phyloP scores from a whole-genome alignment of 177 flowering plant genomes.

The Vitis hybrid region DNA sequence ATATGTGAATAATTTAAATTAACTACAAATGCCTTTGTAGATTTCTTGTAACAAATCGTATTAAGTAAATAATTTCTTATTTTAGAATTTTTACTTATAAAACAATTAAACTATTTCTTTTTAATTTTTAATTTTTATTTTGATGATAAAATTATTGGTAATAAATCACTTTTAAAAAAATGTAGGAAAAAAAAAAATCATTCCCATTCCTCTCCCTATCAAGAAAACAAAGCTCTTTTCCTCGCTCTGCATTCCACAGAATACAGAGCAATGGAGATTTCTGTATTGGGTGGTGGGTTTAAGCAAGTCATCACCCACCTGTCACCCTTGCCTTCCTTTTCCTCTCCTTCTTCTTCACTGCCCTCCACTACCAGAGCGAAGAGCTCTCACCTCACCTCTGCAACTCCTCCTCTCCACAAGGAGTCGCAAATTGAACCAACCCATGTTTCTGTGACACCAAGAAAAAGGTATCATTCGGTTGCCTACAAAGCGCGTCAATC shows the following conservation, averaged over 20 bases:
- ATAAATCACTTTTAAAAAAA: too few relatives aligned
- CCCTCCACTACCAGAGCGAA: neutral
- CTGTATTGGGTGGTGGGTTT: neutral
- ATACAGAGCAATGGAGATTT: neutral
- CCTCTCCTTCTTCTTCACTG: neutral
- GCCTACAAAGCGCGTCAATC: conserved; percentile 36
- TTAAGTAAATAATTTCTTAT: too few relatives aligned
- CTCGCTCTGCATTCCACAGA: neutral
- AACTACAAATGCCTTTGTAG: too few relatives aligned
- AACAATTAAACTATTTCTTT: too few relatives aligned
- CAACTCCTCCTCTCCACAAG: neutral
- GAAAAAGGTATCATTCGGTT: conserved; percentile 13
- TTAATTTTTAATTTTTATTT: too few relatives aligned
- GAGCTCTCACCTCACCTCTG: neutral
- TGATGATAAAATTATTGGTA: too few relatives aligned
- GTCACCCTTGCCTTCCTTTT: neutral
- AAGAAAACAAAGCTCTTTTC: neutral
- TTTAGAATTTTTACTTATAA: too few relatives aligned
- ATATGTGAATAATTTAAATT: too few relatives aligned
- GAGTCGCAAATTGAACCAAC: neutral
- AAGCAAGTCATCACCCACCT: neutral
- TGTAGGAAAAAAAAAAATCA: neutral
- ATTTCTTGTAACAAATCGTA: too few relatives aligned
- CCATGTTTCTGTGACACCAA: neutral
- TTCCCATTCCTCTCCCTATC: neutral